phyloP scores from a whole-genome alignment of 140 eudicot genomes.

The Bidens hawaiensis region DNA sequence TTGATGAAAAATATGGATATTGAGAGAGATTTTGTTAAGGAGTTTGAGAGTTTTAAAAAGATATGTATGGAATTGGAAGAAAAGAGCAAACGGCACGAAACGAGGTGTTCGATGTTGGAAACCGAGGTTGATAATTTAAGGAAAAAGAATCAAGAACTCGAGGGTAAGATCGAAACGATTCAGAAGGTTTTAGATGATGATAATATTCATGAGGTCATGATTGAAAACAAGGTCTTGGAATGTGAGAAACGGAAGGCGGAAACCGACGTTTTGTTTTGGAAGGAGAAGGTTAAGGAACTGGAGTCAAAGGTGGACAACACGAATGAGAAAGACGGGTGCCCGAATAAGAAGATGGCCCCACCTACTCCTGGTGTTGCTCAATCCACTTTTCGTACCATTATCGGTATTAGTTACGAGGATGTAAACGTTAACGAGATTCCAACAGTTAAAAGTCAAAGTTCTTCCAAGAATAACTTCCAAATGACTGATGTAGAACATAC shows the following conservation, averaged over 20 bases:
- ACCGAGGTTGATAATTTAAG: too few species aligned
- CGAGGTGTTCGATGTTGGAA: too few species aligned
- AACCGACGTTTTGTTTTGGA: constrained; percentile 3
- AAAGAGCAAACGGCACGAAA: too few species aligned
- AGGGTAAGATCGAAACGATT: too few species aligned
- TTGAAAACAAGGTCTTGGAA: neutral
- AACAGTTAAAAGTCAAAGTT: neutral
- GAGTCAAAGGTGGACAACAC: constrained; percentile 2
- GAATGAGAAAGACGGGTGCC: constrained; percentile 26
- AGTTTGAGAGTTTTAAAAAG: too few species aligned
- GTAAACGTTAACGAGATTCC: constrained; percentile 23
- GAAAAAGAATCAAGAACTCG: too few species aligned
- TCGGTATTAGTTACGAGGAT: constrained; percentile 47
- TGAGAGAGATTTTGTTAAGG: constrained; percentile 13
- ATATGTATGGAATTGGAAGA: too few species aligned
- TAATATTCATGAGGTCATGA: too few species aligned
- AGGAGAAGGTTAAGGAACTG: constrained; percentile 38
- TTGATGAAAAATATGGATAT: constrained; percentile 1
- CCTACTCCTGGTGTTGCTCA: constrained; percentile 48
- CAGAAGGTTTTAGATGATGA: too few species aligned
- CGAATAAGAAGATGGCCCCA: constrained; percentile 40
- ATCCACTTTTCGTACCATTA: constrained; percentile 26
- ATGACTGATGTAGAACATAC: neutral
- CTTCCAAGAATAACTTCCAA: neutral
- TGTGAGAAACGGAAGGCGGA: neutral